phyloP scores from a whole-genome alignment of 768 basidiomycete genomes.

The Boletus rubroflammeus region DNA sequence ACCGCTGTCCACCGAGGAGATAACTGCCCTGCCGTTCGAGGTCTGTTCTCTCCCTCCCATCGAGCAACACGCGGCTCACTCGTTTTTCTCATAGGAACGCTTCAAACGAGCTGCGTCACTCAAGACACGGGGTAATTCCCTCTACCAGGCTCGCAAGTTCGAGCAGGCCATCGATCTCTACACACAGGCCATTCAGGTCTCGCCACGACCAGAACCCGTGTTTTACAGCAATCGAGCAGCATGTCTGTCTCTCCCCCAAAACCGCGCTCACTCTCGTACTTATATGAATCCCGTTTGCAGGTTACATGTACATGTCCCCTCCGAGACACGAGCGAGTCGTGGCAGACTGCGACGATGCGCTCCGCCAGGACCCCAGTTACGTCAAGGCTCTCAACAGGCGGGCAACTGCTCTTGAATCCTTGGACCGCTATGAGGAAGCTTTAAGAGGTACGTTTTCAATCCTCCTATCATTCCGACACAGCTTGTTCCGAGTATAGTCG shows the following conservation, averaged over 20 bases:
- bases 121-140: conserved; percentile 69
- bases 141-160: conserved; percentile 64
- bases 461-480: background rate
- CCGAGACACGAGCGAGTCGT: conserved; percentile 82
- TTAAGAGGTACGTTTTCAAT: conserved; percentile 57
- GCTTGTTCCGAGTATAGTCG: background rate
- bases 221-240: conserved; percentile 98
- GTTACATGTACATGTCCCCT: conserved; percentile 88
- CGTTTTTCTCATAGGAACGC: conserved; percentile 50
- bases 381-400: conserved; percentile 90
- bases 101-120: conserved; percentile 55
- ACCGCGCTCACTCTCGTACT: background rate
- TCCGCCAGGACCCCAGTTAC: conserved; percentile 79
- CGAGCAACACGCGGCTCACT: conserved; percentile 4
- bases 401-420: conserved; percentile 76
- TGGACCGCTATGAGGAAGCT: conserved; percentile 71
- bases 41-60: conserved; percentile 33
- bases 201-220: conserved; percentile 82
- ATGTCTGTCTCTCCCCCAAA: conserved; percentile 48
- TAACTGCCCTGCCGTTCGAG: conserved; percentile 55
- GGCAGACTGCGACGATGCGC: conserved; percentile 83
- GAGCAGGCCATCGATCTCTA: conserved; percentile 59
- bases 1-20: conserved; percentile 50
- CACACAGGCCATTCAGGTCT: conserved; percentile 69
- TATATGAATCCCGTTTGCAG: conserved; percentile 35